These are phyloP conservation scores for Croton laevigatus DNA, from an alignment of 441 rosid species.

Conservation along the genomic window DNA sequence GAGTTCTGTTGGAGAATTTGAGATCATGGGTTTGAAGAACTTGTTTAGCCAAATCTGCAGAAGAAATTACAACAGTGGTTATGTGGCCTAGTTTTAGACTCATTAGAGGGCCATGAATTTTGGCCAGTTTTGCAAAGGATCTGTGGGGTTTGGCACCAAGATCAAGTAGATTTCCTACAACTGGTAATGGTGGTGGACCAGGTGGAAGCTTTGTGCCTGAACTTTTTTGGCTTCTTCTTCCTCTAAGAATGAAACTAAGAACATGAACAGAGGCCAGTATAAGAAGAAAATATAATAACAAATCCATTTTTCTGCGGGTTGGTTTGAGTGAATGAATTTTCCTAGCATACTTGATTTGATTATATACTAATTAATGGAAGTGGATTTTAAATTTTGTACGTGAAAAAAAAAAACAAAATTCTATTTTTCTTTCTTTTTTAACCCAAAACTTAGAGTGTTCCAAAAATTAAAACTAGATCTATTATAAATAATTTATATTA, in stretches of 20 bases:
- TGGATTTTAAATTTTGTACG: no score
- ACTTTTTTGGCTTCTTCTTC: background rate
- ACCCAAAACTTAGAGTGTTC: no score
- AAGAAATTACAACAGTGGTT: conserved; percentile 24
- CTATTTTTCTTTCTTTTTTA: no score
- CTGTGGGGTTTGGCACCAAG: conserved; percentile 26
- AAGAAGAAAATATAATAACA: background rate
- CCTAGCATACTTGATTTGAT: background rate
- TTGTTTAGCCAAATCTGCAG: conserved; percentile 21
- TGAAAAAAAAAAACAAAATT: no score
- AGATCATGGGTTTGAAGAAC: conserved; percentile 27
- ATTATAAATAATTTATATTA: no score
- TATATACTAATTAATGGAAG: background rate
- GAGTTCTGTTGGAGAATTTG: conserved; percentile 12
- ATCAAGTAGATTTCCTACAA: conserved; percentile 24
- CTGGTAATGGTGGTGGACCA: conserved; percentile 19
- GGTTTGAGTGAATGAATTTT: background rate
- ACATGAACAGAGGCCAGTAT: background rate
- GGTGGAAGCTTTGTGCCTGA: conserved; percentile 21
- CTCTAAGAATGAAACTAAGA: background rate
- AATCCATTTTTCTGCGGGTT: background rate
- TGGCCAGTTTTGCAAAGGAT: conserved; percentile 26
- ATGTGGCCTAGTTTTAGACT: conserved; percentile 19
- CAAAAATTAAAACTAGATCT: no score
- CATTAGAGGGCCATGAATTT: conserved; percentile 27